Percentiles rank a stretch among this genome's conserved stretches.
phyloP scores from a whole-genome alignment of 148 eudicot species.

The Bassia scoparia region DNA sequence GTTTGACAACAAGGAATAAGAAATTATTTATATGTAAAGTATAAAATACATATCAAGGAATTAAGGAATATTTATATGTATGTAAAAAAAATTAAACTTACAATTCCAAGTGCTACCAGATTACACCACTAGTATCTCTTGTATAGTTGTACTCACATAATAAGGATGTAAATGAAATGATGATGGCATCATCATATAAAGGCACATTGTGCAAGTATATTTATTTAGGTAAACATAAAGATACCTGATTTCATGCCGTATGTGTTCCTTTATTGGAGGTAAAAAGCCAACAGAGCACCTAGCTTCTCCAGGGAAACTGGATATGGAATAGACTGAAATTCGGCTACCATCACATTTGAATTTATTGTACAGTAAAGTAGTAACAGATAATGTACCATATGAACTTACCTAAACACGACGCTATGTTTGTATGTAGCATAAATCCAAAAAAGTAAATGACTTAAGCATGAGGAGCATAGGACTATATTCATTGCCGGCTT shows the following conservation, averaged over 20 bases:
- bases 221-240: not conserved
- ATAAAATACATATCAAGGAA: too few relatives aligned
- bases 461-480: too few relatives aligned
- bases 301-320: slow-evolving; percentile 99
- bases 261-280: slow-evolving; percentile 95
- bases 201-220: not conserved
- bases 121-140: not conserved
- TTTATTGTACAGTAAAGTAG: slow-evolving; percentile 22
- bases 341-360: slow-evolving; percentile 48
- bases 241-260: slow-evolving; percentile 96
- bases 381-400: not conserved
- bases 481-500: too few relatives aligned
- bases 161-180: not conserved
- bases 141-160: too few relatives aligned
- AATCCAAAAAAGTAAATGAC: too few relatives aligned
- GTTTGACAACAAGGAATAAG: too few relatives aligned
- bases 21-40: too few relatives aligned
- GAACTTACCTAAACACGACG: not conserved
- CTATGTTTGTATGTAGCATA: too few relatives aligned
- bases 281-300: slow-evolving; percentile 99
- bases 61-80: too few relatives aligned
- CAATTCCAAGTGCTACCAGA: not conserved
- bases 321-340: slow-evolving; percentile 98
- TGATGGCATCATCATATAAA: not conserved
- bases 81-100: too few relatives aligned